Base-by-base conservation (phyloP, 768 basidiomycete genomes). In the Udeniomyces megalosporus region DNA sequence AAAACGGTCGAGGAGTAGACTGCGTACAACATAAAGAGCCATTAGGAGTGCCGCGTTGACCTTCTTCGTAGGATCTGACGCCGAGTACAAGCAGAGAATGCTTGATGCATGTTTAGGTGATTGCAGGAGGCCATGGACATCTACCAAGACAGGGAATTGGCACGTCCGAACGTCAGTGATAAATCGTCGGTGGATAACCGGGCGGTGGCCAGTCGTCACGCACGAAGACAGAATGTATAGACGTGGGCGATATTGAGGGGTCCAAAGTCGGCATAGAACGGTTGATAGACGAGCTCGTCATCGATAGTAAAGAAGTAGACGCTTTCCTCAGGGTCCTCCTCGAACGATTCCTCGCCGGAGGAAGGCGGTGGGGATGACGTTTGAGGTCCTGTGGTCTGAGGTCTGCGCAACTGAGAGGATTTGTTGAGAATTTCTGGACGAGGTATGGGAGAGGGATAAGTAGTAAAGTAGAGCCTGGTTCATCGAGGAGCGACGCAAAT, bases 41-140 rank as follows among this genome's bases (percentile, higher is more conserved):
- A 96, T 86, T 29, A 97, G 76, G n/a, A 97, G 76, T 0, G 91
- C 91, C 5, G 93, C 88, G 70, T 96, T 97, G 6, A 90, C 88
- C 72, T 96, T 97, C 67, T 80, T 78, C 68, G 82, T 81, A 6
- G 91, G 84, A 68, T 91, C 87, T 70, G 82, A 80, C 22, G 87
- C 84, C 14, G 91, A 84, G 74, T 93, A 97, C 17, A 99, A 78
- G 12, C 92, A 84, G 14, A 95, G 32, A 8, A 32, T 45, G 29
- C 31, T n/a, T 45, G 29, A 3, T 15, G 28, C 35, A 20, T 11
- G 38, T 2, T 3, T 12, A 35, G 54, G 26, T 20, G 56, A 49
- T 42, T 54, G 47, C 24, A 65, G 58, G 14, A 59, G 44, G 29
- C 47, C 56, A 45, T 65, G 63, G 15, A 65, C 32, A 31, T 48